Percentiles rank a stretch among this genome's conserved stretches.
Evolutionary conservation across 208 protist species (phyloP).

Genomic region (Trypanosoma grayi): DNA sequence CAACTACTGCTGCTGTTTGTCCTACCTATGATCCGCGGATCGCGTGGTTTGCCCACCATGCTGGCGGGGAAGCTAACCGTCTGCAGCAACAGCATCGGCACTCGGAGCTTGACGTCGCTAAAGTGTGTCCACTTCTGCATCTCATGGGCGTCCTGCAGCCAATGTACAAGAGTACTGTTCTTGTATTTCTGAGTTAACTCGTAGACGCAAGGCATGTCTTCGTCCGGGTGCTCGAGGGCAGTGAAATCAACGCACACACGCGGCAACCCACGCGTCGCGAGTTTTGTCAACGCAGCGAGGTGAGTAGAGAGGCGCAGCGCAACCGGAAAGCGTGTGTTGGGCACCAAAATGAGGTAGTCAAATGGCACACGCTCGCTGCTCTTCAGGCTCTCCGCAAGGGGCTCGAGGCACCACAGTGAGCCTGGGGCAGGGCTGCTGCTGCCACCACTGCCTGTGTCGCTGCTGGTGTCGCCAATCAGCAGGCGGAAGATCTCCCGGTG

Average conservation of each 20-base stretch:
- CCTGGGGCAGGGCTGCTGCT: not conserved
- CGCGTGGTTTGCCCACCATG: slow-evolving; percentile 21
- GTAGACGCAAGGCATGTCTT: slow-evolving; percentile 78
- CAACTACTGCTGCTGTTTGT: slow-evolving; percentile 23
- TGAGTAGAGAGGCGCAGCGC: slow-evolving; percentile 74
- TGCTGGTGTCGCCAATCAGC: slow-evolving; percentile 47
- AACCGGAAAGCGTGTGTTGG: slow-evolving; percentile 84
- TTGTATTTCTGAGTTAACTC: slow-evolving; percentile 73
- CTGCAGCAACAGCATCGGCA: slow-evolving; percentile 78
- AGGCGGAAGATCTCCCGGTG: slow-evolving; percentile 81
- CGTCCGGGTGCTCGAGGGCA: slow-evolving; percentile 84
- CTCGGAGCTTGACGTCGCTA: slow-evolving; percentile 47
- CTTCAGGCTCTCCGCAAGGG: slow-evolving; percentile 59
- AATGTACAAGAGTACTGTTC: slow-evolving; percentile 82
- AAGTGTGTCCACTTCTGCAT: slow-evolving; percentile 86
- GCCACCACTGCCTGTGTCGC: not conserved
- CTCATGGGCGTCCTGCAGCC: slow-evolving; percentile 86
- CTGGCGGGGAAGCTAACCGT: slow-evolving; percentile 54
- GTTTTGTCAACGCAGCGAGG: slow-evolving; percentile 75
- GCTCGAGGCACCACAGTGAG: slow-evolving; percentile 61
- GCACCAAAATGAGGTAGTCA: slow-evolving; percentile 84
- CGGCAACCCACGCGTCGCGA: slow-evolving; percentile 66
- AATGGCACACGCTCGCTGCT: slow-evolving; percentile 74
- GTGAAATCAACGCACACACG: slow-evolving; percentile 87
- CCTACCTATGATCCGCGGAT: slow-evolving; percentile 8